A percentile compares a stretch with the other conserved stretches of the same genome.
These are phyloP conservation scores for Nyctanthes arbortristis DNA, from an alignment of 257 asterid species.

Conservation along the genomic window DNA sequence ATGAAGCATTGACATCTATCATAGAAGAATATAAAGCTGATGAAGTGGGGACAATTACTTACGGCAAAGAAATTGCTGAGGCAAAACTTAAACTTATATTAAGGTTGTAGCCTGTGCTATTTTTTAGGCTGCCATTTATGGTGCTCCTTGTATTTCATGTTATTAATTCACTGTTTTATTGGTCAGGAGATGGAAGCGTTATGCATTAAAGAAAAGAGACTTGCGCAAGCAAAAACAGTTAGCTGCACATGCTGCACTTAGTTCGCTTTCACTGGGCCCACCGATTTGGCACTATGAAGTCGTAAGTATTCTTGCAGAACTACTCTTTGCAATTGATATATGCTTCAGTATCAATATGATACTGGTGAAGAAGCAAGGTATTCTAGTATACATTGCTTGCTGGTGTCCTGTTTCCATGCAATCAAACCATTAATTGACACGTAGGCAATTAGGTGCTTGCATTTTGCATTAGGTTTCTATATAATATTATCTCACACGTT, in stretches of 20 bases:
- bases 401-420: background rate
- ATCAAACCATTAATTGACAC: background rate
- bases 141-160: slow-evolving; percentile 19
- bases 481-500: background rate
- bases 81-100: slow-evolving; percentile 81
- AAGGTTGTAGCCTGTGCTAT: slow-evolving; percentile 51
- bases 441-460: background rate
- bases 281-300: slow-evolving; percentile 61
- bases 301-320: slow-evolving; percentile 47
- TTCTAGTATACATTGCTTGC: background rate
- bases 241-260: slow-evolving; percentile 73
- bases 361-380: background rate
- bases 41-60: slow-evolving; percentile 43
- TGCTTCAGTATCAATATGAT: background rate
- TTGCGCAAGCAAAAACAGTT: slow-evolving; percentile 67
- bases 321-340: slow-evolving; percentile 1
- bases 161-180: slow-evolving; percentile 24
- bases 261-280: slow-evolving; percentile 70
- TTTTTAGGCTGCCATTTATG: slow-evolving; percentile 13
- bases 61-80: slow-evolving; percentile 65
- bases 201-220: slow-evolving; percentile 60
- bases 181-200: slow-evolving; percentile 87
- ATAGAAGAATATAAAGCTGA: slow-evolving; percentile 50
- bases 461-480: background rate
- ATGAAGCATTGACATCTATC: slow-evolving; percentile 41